Conservation (phyloP, 2,329 filamentous ascomycete species). For the Hyphodiscus sp. region DNA sequence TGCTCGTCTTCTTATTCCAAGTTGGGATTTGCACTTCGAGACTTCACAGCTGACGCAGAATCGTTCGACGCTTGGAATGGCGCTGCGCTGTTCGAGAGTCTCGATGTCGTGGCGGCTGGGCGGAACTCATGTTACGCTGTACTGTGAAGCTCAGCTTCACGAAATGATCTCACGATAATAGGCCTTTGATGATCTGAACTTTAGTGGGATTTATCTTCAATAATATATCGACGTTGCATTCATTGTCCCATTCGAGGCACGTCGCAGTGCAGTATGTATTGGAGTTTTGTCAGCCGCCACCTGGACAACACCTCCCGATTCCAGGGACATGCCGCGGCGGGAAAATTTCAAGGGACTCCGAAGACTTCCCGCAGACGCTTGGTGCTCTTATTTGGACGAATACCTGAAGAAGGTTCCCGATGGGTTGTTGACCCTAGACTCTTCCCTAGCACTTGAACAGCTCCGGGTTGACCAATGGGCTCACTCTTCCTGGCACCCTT, state of each 20-base stretch:
- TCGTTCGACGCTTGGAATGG: neutral
- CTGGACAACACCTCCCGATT: too few species aligned
- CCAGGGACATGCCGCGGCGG: neutral
- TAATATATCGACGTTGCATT: too few species aligned
- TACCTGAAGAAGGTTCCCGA: neutral
- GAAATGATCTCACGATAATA: neutral
- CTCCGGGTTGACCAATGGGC: neutral
- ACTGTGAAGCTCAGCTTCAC: neutral
- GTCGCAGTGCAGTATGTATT: too few species aligned
- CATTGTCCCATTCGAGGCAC: too few species aligned
- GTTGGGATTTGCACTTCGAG: neutral
- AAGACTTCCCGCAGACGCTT: neutral
- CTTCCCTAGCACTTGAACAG: neutral
- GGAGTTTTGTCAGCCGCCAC: too few species aligned
- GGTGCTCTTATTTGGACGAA: neutral
- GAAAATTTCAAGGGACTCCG: neutral
- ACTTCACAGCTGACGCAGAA: neutral
- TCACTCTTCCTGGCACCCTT: neutral
- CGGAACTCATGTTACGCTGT: neutral
- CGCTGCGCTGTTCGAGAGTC: neutral
- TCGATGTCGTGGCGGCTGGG: neutral
- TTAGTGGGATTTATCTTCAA: neutral
- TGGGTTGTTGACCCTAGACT: neutral
- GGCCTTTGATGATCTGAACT: neutral
- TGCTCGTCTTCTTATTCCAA: neutral